These are phyloP conservation scores for Sugiyamaella sp. DNA, from an alignment of 1,139 yeast genomes.

Conservation along the genomic window DNA sequence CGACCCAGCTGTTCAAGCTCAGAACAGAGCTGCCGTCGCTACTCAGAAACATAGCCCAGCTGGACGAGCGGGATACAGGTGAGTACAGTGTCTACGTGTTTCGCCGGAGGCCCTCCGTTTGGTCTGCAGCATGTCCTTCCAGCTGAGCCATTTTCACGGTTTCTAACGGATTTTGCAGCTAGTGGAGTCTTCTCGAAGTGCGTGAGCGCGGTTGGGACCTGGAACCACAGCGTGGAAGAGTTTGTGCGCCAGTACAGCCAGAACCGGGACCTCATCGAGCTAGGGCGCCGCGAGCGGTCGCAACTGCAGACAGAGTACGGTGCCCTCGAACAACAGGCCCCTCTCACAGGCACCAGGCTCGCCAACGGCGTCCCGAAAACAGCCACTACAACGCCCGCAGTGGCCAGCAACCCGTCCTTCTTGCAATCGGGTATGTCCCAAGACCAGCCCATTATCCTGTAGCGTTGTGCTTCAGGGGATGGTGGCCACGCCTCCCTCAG, in stretches of 20 bases:
- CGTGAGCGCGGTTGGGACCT: slow-evolving; percentile 17
- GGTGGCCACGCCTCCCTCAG: not conserved
- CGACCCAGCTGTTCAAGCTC: slow-evolving; percentile 27
- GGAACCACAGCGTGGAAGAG: slow-evolving; percentile 84
- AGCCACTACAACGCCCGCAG: not conserved
- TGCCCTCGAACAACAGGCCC: slow-evolving; percentile 6
- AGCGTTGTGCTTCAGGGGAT: not conserved
- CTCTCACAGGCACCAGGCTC: too few species aligned
- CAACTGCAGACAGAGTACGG: slow-evolving; percentile 20
- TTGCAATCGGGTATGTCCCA: slow-evolving; percentile 17
- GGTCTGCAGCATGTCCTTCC: slow-evolving; percentile 8
- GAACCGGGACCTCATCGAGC: slow-evolving; percentile 53
- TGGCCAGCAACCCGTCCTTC: slow-evolving; percentile 15
- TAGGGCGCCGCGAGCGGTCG: slow-evolving; percentile 57
- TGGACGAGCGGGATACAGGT: slow-evolving; percentile 32
- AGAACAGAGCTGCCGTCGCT: slow-evolving; percentile 32
- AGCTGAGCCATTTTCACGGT: not conserved
- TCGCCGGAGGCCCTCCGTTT: too few species aligned
- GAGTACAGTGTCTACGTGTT: slow-evolving; percentile 15
- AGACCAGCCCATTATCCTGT: slow-evolving; percentile 16
- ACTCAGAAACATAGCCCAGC: slow-evolving; percentile 31
- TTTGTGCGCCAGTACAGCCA: slow-evolving; percentile 18
- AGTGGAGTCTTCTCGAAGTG: slow-evolving; percentile 14
- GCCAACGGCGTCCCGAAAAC: not conserved
- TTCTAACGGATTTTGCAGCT: slow-evolving; percentile 18